These are phyloP conservation scores for Arabis hirsuta DNA, from an alignment of 345 rosid species.

Conservation along the genomic window DNA sequence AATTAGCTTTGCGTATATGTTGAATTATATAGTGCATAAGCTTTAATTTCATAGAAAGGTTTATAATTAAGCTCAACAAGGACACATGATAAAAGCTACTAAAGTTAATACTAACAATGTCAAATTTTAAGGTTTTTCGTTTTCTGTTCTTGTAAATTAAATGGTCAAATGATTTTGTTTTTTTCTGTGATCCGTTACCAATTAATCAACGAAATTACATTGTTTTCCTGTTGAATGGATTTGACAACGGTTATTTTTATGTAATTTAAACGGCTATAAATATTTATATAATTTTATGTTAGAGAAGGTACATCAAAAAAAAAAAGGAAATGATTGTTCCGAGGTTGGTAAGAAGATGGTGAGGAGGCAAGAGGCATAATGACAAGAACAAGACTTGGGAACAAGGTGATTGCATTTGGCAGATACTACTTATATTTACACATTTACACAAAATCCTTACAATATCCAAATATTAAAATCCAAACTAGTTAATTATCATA, in stretches of 20 bases:
- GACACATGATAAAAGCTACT: neutral
- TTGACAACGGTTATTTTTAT: neutral
- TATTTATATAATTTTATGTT: neutral
- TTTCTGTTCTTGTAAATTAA: neutral
- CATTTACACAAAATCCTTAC: conserved; percentile 8
- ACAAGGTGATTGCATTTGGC: conserved; percentile 47
- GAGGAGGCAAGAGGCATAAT: conserved; percentile 50
- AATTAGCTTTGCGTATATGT: conserved; percentile 22
- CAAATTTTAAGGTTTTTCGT: conserved; percentile 3
- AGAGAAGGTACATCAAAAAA: neutral
- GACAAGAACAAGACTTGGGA: conserved; percentile 47
- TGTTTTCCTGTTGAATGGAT: neutral
- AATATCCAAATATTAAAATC: neutral
- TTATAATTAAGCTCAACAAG: conserved; percentile 18
- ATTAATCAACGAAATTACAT: neutral
- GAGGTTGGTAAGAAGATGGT: conserved; percentile 47
- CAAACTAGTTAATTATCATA: neutral
- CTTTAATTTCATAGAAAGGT: neutral
- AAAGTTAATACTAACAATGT: neutral
- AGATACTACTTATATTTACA: conserved; percentile 41
- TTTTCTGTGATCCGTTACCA: conserved; percentile 21
- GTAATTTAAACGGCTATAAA: neutral
- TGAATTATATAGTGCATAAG: neutral
- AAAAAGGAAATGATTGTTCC: conserved; percentile 30
- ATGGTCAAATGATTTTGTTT: neutral